Evolutionary conservation across 768 basidiomycete species (phyloP).

Genomic region (Flagelloscypha sp.): DNA sequence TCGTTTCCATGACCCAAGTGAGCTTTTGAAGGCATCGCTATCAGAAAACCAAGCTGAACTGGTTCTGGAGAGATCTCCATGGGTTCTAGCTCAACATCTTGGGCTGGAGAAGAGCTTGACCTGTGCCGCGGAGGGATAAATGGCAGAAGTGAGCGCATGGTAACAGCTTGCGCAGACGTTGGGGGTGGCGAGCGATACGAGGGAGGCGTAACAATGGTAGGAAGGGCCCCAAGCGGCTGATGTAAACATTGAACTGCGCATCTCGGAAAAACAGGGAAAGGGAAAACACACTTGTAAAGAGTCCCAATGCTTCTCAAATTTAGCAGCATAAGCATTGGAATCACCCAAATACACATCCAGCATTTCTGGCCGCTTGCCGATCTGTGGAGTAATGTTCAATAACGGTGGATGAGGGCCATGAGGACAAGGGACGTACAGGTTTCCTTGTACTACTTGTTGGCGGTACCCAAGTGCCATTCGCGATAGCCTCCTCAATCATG

Average conservation of each 20-base stretch:
- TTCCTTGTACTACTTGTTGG: too few species aligned
- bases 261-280: too few species aligned
- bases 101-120: neutral
- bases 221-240: neutral
- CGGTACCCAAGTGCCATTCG: slow-evolving; percentile 53
- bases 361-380: slow-evolving; percentile 22
- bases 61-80: slow-evolving; percentile 4
- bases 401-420: slow-evolving; percentile 7
- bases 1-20: neutral
- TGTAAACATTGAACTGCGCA: too few species aligned
- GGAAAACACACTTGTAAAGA: too few species aligned
- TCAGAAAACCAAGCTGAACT: slow-evolving; percentile 19
- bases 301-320: neutral
- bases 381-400: too few species aligned
- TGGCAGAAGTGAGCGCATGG: neutral
- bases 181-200: neutral
- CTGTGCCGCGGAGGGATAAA: neutral
- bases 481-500: slow-evolving; percentile 54
- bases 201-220: neutral
- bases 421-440: too few species aligned
- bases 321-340: neutral
- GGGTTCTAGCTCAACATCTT: neutral
- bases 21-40: slow-evolving; percentile 18
- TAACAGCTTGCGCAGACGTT: neutral
- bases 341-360: slow-evolving; percentile 19